phyloP scores from a whole-genome alignment of 2,329 filamentous ascomycete species.

The Cryphonectria radicalis region DNA sequence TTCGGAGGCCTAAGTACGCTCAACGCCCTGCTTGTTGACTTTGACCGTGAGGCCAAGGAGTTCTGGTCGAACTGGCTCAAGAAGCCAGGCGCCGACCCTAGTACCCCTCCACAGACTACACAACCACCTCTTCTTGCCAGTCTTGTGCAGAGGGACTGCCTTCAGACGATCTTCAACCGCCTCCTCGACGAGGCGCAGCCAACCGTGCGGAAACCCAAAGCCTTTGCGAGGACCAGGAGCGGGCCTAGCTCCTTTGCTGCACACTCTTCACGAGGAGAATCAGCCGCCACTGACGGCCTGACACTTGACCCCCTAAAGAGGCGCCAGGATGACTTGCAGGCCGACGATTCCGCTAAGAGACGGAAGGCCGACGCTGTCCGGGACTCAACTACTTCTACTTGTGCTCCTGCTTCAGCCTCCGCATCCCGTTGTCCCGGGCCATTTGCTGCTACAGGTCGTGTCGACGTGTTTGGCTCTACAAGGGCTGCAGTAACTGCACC shows the following conservation, averaged over 20 bases:
- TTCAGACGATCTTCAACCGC: constrained; percentile 35
- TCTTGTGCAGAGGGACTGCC: constrained; percentile 27
- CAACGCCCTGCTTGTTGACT: constrained; percentile 29
- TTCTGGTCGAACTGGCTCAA: constrained; percentile 33
- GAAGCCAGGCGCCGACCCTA: constrained; percentile 31
- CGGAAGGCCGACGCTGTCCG: background rate
- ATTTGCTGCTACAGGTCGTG: constrained; percentile 12
- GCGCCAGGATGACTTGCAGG: background rate
- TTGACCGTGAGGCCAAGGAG: constrained; percentile 32
- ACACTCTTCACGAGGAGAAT: background rate
- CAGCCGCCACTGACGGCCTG: no score
- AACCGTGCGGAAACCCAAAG: background rate
- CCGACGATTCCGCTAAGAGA: constrained; percentile 20
- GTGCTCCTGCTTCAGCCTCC: background rate
- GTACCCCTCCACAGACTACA: constrained; percentile 28
- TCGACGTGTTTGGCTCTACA: no score
- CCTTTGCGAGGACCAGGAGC: constrained; percentile 23
- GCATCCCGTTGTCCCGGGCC: constrained; percentile 16
- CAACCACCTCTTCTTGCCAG: constrained; percentile 30
- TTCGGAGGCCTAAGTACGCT: constrained; percentile 28
- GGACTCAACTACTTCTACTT: background rate
- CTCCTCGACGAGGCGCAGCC: constrained; percentile 30
- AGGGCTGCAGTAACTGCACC: background rate
- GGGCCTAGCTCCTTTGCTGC: constrained; percentile 19
- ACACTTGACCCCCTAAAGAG: background rate